phyloP scores from a whole-genome alignment of 805 yeast genomes.

The Wickerhamiella bombiphila region DNA sequence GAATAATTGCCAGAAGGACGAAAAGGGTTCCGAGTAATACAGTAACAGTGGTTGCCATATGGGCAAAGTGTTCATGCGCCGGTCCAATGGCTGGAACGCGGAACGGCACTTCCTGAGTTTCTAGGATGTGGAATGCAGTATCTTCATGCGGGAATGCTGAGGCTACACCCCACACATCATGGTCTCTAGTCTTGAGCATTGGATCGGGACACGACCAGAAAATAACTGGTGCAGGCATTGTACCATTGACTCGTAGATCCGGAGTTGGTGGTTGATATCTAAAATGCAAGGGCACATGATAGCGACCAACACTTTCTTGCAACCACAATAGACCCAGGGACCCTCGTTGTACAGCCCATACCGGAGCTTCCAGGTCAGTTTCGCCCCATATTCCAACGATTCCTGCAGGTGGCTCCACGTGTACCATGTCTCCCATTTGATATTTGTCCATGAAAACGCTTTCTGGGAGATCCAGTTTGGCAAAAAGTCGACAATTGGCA shows the following conservation, averaged over 20 bases:
- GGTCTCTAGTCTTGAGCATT: slow-evolving; percentile 3
- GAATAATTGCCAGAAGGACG: slow-evolving; percentile 14
- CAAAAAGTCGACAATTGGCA: slow-evolving; percentile 30
- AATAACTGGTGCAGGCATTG: slow-evolving; percentile 28
- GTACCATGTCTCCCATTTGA: slow-evolving; percentile 30
- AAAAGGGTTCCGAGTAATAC: slow-evolving; percentile 26
- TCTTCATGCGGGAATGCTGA: slow-evolving; percentile 30
- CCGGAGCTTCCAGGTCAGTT: slow-evolving; percentile 43
- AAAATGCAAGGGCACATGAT: slow-evolving; percentile 35
- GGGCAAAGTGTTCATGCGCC: slow-evolving; percentile 22
- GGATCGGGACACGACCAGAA: slow-evolving; percentile 34
- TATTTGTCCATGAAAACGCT: slow-evolving; percentile 40
- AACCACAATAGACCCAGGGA: slow-evolving; percentile 29
- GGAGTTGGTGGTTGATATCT: slow-evolving; percentile 33
- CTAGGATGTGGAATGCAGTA: slow-evolving; percentile 30
- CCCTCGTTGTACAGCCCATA: slow-evolving; percentile 35
- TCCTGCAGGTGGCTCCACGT: slow-evolving; percentile 17
- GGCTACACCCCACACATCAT: slow-evolving; percentile 29
- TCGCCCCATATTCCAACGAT: slow-evolving; percentile 37
- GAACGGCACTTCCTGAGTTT: slow-evolving; percentile 18
- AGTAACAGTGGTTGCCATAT: slow-evolving; percentile 25
- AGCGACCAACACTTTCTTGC: slow-evolving; percentile 17
- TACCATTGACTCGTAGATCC: slow-evolving; percentile 13
- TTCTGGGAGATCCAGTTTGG: slow-evolving; percentile 31
- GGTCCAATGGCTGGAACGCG: slow-evolving; percentile 32